Evolutionary conservation across 345 rosid species (phyloP).

Genomic region (Diplotaxis tenuifolia): DNA sequence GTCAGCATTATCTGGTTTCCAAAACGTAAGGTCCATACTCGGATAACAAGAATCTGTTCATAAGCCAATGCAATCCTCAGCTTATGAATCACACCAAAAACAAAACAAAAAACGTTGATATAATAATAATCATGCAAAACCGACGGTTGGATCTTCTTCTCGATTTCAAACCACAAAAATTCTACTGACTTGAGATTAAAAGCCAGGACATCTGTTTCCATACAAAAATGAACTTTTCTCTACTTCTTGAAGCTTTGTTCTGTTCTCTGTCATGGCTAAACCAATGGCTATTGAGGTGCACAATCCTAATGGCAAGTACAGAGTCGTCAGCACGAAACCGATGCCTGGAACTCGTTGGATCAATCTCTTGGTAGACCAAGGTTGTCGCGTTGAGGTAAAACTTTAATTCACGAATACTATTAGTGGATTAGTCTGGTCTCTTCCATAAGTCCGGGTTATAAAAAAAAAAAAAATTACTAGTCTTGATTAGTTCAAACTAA

Average conservation of each 20-base stretch:
- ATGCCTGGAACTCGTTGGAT: slow-evolving; percentile 99
- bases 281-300: slow-evolving; percentile 88
- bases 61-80: background rate
- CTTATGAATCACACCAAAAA: background rate
- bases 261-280: slow-evolving; percentile 61
- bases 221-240: background rate
- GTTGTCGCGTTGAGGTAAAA: slow-evolving; percentile 88
- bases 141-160: slow-evolving; percentile 36
- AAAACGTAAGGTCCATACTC: slow-evolving; percentile 35
- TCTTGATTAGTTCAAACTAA: background rate
- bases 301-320: slow-evolving; percentile 86
- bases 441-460: no score
- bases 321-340: slow-evolving; percentile 91
- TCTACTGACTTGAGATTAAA: slow-evolving; percentile 1
- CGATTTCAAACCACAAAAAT: slow-evolving; percentile 30
- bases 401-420: background rate
- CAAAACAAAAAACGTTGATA: slow-evolving; percentile 6
- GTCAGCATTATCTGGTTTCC: slow-evolving; percentile 39
- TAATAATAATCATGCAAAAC: slow-evolving; percentile 9
- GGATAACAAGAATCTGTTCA: slow-evolving; percentile 15
- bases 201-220: background rate
- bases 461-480: no score
- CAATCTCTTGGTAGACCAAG: slow-evolving; percentile 83
- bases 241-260: background rate
- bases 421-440: no score